These are phyloP conservation scores for Fusarium floridanum DNA, from an alignment of 2,329 filamentous ascomycete species.

Conservation along the genomic window DNA sequence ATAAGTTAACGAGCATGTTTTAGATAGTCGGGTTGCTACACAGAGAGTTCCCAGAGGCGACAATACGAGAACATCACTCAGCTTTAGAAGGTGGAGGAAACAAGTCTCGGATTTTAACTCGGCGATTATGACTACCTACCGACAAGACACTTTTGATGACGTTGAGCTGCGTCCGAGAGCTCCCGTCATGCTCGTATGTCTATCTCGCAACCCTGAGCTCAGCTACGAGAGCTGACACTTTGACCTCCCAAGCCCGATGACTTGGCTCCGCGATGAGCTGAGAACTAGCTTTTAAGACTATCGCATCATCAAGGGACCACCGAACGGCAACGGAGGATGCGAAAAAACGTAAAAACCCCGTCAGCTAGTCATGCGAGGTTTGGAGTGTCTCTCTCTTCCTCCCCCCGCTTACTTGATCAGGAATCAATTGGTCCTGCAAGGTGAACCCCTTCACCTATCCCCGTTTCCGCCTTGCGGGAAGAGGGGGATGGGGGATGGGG, in stretches of 20 bases:
- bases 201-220: neutral
- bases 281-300: neutral
- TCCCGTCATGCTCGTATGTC: slow-evolving; percentile 7
- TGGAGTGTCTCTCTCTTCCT: slow-evolving; percentile 3
- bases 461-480: slow-evolving; percentile 14
- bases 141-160: neutral
- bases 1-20: neutral
- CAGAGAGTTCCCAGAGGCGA: neutral
- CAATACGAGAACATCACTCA: neutral
- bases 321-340: neutral
- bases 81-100: neutral
- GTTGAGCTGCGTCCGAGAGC: slow-evolving; percentile 7
- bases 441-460: slow-evolving; percentile 4
- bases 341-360: neutral
- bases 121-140: neutral
- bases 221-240: slow-evolving; percentile 18
- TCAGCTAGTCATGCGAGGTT: slow-evolving; percentile 26
- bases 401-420: slow-evolving; percentile 9
- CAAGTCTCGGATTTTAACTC: neutral
- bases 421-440: slow-evolving; percentile 15
- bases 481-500: neutral
- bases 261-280: neutral
- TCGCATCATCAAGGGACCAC: slow-evolving; percentile 6
- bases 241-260: slow-evolving; percentile 1
- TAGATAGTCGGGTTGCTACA: neutral